phyloP scores from a whole-genome alignment of 768 basidiomycete genomes.

The Kwoniella botswanensis region DNA sequence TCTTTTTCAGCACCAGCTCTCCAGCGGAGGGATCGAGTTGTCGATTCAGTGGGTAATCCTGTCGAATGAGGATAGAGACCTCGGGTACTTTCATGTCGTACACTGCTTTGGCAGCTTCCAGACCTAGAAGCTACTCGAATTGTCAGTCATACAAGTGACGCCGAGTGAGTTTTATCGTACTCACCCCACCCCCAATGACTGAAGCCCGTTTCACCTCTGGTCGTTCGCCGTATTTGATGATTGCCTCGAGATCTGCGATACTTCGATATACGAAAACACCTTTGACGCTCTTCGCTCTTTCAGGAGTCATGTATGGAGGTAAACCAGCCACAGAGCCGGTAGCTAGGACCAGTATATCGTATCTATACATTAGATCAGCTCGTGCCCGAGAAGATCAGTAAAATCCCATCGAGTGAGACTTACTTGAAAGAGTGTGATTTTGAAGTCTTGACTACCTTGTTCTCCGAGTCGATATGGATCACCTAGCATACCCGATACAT shows the following conservation, averaged over 20 bases:
- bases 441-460: conserved; percentile 58
- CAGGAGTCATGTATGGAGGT: conserved; percentile 65
- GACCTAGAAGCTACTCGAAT: conserved; percentile 63
- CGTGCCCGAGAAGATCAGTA: conserved; percentile 15
- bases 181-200: conserved; percentile 69
- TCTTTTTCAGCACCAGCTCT: conserved; percentile 67
- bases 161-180: neutral
- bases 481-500: conserved; percentile 18
- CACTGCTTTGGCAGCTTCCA: conserved; percentile 76
- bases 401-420: neutral
- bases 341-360: conserved; percentile 71
- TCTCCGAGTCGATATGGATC: conserved; percentile 38
- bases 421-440: conserved; percentile 3
- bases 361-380: conserved; percentile 41
- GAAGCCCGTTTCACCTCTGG: conserved; percentile 62
- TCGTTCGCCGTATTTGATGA: conserved; percentile 67
- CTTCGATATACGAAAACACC: conserved; percentile 77
- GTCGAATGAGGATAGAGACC: conserved; percentile 66
- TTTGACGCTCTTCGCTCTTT: conserved; percentile 56
- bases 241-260: conserved; percentile 69
- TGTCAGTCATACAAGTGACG: neutral
- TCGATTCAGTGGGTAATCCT: conserved; percentile 65
- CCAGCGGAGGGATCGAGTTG: conserved; percentile 68
- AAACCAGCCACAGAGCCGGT: conserved; percentile 72
- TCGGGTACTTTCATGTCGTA: conserved; percentile 66